Percentiles rank a stretch among this genome's conserved stretches.
These are phyloP conservation scores for Trichosporon sp. DNA, from an alignment of 1,284 basidiomycete species.

Conservation along the genomic window DNA sequence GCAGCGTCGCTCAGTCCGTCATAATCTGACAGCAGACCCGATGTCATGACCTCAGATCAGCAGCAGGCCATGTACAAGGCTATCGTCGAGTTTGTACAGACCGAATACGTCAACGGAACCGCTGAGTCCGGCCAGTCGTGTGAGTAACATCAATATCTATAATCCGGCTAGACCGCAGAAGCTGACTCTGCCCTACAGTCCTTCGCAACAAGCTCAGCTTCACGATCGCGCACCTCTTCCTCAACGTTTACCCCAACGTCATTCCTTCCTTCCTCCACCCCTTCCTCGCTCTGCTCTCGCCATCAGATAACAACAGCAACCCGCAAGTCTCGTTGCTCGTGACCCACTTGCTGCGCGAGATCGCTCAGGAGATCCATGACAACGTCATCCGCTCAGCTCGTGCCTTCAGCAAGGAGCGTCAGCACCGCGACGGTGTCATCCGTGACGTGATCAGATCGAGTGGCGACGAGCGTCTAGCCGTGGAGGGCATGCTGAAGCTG, in stretches of 20 bases:
- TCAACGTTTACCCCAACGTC: slow-evolving; percentile 57
- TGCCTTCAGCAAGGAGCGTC: slow-evolving; percentile 56
- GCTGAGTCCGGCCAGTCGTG: slow-evolving; percentile 45
- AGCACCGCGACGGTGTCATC: slow-evolving; percentile 71
- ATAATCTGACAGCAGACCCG: slow-evolving; percentile 23
- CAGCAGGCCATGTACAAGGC: slow-evolving; percentile 44
- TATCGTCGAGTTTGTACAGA: slow-evolving; percentile 43
- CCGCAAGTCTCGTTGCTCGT: slow-evolving; percentile 63
- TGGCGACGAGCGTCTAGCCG: slow-evolving; percentile 78
- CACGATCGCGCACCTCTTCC: slow-evolving; percentile 90
- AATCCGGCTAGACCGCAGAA: neutral
- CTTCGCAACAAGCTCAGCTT: slow-evolving; percentile 92
- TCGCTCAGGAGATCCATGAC: slow-evolving; percentile 87
- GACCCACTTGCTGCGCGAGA: slow-evolving; percentile 81
- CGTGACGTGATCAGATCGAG: slow-evolving; percentile 79
- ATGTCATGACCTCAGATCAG: slow-evolving; percentile 32
- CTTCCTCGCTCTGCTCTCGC: slow-evolving; percentile 47
- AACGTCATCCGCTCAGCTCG: slow-evolving; percentile 80
- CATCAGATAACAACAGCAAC: slow-evolving; percentile 48
- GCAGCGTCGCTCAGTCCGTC: too few species aligned
- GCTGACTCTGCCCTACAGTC: slow-evolving; percentile 28
- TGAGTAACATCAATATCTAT: slow-evolving; percentile 20
- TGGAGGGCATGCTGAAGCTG: slow-evolving; percentile 78
- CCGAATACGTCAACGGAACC: slow-evolving; percentile 47
- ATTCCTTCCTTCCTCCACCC: slow-evolving; percentile 47